These are phyloP conservation scores for Cutaneotrichosporon cutaneum DNA, from an alignment of 1,284 basidiomycete genomes.

Conservation along the genomic window DNA sequence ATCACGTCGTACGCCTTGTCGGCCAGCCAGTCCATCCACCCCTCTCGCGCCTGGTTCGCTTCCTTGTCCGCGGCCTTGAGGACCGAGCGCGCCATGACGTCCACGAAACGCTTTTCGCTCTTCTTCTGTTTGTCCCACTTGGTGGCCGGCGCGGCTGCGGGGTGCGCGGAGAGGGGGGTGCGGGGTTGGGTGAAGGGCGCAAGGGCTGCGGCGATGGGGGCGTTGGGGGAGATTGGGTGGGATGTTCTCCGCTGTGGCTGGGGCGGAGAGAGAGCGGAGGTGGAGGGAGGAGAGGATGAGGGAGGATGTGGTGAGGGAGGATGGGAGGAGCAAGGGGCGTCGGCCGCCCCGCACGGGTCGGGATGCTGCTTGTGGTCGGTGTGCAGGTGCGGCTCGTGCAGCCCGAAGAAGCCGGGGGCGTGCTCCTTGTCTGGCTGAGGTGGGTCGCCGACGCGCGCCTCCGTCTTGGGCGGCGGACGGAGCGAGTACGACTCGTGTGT, in stretches of 20 bases:
- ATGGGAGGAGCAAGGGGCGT: background rate
- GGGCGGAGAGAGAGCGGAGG: background rate
- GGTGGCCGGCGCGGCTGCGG: background rate
- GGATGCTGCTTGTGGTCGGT: background rate
- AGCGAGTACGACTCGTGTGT: background rate
- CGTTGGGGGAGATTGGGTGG: too few species aligned
- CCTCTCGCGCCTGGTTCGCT: background rate
- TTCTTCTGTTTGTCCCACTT: background rate
- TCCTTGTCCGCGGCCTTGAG: background rate
- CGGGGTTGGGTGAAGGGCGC: background rate
- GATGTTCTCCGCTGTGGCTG: background rate
- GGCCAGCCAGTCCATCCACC: slow-evolving; percentile 8
- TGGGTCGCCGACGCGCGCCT: background rate
- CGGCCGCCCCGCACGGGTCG: background rate
- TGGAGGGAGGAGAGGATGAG: background rate
- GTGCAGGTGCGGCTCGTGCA: too few species aligned
- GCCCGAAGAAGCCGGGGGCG: too few species aligned
- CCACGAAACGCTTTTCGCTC: background rate
- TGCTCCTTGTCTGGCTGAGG: background rate
- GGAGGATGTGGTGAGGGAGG: too few species aligned
- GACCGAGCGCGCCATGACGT: background rate
- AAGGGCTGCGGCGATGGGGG: background rate
- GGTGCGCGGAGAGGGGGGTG: background rate
- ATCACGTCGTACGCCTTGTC: background rate
- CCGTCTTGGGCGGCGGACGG: background rate